Evolutionary conservation across 2,329 filamentous ascomycete species (phyloP), one percentile per base, ranked within the genome.

Genomic region (Paraconiothyrium sp.): DNA sequence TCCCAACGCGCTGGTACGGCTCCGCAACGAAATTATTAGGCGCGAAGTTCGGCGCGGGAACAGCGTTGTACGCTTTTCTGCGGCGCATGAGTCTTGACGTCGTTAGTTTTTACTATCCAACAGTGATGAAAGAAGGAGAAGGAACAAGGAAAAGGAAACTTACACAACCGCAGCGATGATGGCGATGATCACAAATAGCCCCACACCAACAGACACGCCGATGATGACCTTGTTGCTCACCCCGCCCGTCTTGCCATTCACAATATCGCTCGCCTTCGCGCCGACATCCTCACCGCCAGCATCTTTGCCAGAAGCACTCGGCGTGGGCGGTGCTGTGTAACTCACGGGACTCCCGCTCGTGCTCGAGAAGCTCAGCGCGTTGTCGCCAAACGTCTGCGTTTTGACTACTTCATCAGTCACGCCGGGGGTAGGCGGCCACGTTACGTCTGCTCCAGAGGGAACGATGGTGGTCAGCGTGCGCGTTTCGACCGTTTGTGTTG

Each of bases 131-230:
- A 30, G 27, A 30, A 30, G 20, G 35, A 37, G 4, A 43, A 14
- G 37, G 4, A 41, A 35, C 1, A 16, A 11, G 58, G 13, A 41
- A 30, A 30, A 6, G 20, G 20, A 9, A 34, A 65, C 61, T 57
- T 56, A 66, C 64, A 67, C 9, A n/a, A 65, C 8, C 4, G 32
- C 62, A 8, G 41, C 66, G 44, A 65, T 24, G 20, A 67, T 50
- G 9, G 68, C 77, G 7, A 74, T 60, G 3, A 85, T 24, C 2
- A 80, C 65, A 0, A 82, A 79, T 0, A 83, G 71, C 1, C 82
- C 82, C 10, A 84, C 54, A 0, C 84, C 84, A 1, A 86, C 79
- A 44, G 78, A 80, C 1, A 85, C 68, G 3, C 85, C 84, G 30
- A 86, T 76, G 48, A 86, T 81, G 37, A 85, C 57, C 24, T 79